These are phyloP conservation scores for Clarkia xantiana DNA, from an alignment of 345 rosid genomes.

Conservation along the genomic window DNA sequence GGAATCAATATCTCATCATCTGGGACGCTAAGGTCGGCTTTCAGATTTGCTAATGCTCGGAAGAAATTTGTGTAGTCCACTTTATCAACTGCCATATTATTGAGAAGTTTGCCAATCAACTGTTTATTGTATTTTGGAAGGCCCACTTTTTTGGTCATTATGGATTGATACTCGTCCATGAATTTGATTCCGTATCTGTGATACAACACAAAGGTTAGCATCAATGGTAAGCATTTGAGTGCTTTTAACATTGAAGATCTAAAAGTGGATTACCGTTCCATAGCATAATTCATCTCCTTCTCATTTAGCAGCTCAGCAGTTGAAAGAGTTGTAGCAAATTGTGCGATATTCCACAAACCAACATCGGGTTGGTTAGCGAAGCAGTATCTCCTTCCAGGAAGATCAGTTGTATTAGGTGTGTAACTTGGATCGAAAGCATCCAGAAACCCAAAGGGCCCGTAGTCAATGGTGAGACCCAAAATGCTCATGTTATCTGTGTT, in stretches of 20 bases:
- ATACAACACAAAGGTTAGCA: slow-evolving; percentile 8
- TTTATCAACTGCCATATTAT: slow-evolving; percentile 92
- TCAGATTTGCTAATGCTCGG: slow-evolving; percentile 61
- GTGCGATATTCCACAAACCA: slow-evolving; percentile 87
- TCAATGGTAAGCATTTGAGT: background rate
- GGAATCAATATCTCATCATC: slow-evolving; percentile 59
- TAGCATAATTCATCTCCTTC: slow-evolving; percentile 73
- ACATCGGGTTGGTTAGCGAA: slow-evolving; percentile 97
- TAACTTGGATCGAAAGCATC: slow-evolving; percentile 96
- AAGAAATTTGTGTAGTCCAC: slow-evolving; percentile 96
- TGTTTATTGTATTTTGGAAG: slow-evolving; percentile 86
- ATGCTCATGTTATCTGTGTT: slow-evolving; percentile 98
- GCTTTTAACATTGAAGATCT: background rate
- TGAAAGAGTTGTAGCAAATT: slow-evolving; percentile 52
- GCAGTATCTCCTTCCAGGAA: slow-evolving; percentile 92
- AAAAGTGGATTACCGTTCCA: slow-evolving; percentile 55
- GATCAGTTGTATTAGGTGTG: slow-evolving; percentile 97
- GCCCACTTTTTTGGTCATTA: slow-evolving; percentile 85
- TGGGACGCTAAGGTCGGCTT: slow-evolving; percentile 49
- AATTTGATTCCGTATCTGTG: slow-evolving; percentile 80
- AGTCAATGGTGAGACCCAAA: slow-evolving; percentile 88
- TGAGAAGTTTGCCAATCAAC: slow-evolving; percentile 62
- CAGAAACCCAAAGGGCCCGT: slow-evolving; percentile 95
- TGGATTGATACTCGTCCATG: slow-evolving; percentile 93
- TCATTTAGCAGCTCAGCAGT: slow-evolving; percentile 64